Percentiles rank a stretch among this genome's conserved stretches.
Conservation (phyloP, 345 rosid genomes). For the Populus alba region DNA sequence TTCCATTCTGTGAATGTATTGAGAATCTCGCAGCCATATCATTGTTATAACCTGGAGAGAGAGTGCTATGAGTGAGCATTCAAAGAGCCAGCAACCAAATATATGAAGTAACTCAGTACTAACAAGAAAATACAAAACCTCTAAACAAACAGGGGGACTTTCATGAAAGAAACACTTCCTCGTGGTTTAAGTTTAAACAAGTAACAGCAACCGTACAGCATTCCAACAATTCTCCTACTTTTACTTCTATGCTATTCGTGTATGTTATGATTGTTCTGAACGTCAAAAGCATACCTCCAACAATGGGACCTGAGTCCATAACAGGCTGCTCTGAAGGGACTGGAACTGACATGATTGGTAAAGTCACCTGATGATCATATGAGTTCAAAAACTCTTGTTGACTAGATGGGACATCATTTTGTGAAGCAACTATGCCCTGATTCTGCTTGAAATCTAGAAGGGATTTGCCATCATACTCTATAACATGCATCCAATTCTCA, state of each 20-base stretch:
- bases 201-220: background rate
- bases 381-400: conserved; percentile 25
- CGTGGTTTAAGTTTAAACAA: background rate
- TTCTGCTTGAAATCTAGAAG: conserved; percentile 21
- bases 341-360: conserved; percentile 44
- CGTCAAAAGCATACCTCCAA: conserved; percentile 48
- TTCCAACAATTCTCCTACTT: background rate
- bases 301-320: conserved; percentile 44
- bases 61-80: background rate
- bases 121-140: background rate
- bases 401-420: conserved; percentile 10
- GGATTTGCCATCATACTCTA: conserved; percentile 32
- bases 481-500: conserved; percentile 28
- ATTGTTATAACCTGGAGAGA: conserved; percentile 48
- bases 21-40: conserved; percentile 40
- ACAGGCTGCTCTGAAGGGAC: conserved; percentile 52
- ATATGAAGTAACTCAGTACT: background rate
- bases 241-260: background rate
- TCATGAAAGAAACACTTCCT: background rate
- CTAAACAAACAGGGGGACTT: background rate
- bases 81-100: conserved; percentile 7
- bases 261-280: background rate
- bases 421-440: conserved; percentile 4
- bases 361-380: conserved; percentile 36
- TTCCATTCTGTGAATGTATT: conserved; percentile 46